Conservation (phyloP, 441 rosid genomes). For the Eruca vesicaria region DNA sequence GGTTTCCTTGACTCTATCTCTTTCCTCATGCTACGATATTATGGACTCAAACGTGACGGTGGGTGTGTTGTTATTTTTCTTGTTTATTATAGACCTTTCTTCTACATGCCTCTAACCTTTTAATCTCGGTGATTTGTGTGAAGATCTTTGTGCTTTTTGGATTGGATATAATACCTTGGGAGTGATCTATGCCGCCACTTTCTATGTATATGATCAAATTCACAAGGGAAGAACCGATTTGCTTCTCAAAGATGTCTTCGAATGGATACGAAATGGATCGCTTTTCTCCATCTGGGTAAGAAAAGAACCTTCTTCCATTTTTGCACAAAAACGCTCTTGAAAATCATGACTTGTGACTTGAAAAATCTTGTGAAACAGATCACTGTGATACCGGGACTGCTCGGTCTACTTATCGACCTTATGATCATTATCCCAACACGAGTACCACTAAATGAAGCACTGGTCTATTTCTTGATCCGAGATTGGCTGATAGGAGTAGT, state of each 20-base stretch:
- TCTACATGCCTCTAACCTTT: not conserved
- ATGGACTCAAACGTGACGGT: constrained; percentile 17
- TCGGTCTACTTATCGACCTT: constrained; percentile 28
- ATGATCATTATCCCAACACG: constrained; percentile 17
- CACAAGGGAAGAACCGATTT: constrained; percentile 11
- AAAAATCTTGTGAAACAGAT: not conserved
- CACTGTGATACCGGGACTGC: constrained; percentile 18
- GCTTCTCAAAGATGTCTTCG: constrained; percentile 1
- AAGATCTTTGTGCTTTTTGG: constrained; percentile 23
- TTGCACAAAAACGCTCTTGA: too few relatives aligned
- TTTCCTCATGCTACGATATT: not conserved
- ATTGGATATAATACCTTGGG: constrained; percentile 13
- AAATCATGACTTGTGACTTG: not conserved
- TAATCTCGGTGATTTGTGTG: not conserved
- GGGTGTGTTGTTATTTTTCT: not conserved
- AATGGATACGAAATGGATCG: not conserved
- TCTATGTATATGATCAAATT: constrained; percentile 20
- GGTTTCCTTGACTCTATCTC: not conserved
- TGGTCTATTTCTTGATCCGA: not conserved
- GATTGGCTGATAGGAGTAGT: constrained; percentile 25
- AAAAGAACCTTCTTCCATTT: not conserved
- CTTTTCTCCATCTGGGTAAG: constrained; percentile 31
- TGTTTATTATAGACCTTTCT: not conserved
- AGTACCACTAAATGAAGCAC: constrained; percentile 10
- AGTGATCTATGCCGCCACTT: not conserved